A percentile compares a stretch with the other conserved stretches of the same genome.
Evolutionary conservation across 1,284 basidiomycete species (phyloP).

Genomic region (Cryptococcus sp.): DNA sequence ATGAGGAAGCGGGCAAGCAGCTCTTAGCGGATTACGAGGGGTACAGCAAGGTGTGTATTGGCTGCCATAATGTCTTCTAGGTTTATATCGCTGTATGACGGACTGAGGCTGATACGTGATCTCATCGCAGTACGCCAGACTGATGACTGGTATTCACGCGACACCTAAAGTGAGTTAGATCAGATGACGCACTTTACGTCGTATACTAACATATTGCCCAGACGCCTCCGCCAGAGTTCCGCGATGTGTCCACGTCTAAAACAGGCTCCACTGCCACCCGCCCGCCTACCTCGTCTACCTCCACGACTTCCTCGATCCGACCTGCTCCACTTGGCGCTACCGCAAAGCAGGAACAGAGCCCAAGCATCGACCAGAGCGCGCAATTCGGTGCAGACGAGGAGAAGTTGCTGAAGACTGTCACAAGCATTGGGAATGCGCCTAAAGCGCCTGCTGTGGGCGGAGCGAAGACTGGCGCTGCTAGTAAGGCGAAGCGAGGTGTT

Average conservation of each 20-base stretch:
- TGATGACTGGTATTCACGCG: constrained; percentile 48
- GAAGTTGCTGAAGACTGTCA: constrained; percentile 27
- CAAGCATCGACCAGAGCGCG: constrained; percentile 22
- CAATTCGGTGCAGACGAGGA: constrained; percentile 11
- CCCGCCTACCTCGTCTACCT: constrained; percentile 13
- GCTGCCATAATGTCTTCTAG: not conserved
- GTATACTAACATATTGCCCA: constrained; percentile 9
- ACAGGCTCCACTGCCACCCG: constrained; percentile 1
- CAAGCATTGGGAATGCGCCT: constrained; percentile 14
- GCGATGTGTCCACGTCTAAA: constrained; percentile 16
- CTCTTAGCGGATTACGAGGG: constrained; percentile 83
- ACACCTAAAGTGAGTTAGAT: constrained; percentile 39
- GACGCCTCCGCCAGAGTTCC: constrained; percentile 37
- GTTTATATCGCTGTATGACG: not conserved
- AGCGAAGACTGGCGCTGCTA: constrained; percentile 26
- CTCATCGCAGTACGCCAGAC: constrained; percentile 30
- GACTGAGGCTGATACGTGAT: not conserved
- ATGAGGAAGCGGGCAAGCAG: constrained; percentile 91
- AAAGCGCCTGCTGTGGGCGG: constrained; percentile 13
- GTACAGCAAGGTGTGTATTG: constrained; percentile 64
- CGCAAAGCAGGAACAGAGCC: constrained; percentile 40
- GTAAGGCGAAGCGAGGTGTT: constrained; percentile 47
- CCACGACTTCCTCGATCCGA: constrained; percentile 12
- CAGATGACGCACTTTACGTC: not conserved
- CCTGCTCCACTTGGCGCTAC: constrained; percentile 34